Evolutionary conservation across 2,329 filamentous ascomycete genomes (phyloP).

Genomic region (Aspergillus calidoustus): DNA sequence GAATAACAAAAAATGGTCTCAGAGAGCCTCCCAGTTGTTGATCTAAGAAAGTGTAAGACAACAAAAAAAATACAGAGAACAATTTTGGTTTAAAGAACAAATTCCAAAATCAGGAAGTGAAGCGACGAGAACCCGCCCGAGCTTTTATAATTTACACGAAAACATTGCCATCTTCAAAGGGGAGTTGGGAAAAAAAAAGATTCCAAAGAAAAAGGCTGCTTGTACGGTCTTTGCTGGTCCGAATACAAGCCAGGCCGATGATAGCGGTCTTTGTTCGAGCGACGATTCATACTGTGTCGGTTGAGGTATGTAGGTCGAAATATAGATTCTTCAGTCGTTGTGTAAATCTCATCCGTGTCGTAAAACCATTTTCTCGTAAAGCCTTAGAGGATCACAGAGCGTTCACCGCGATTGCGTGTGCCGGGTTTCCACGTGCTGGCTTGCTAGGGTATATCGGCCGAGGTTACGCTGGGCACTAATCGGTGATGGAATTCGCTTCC

Average conservation of each 20-base stretch:
- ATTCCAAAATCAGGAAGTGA: not conserved
- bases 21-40: conserved; percentile 12
- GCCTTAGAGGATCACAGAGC: not conserved
- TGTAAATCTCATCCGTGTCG: not conserved
- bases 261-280: conserved; percentile 10
- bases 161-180: conserved; percentile 3
- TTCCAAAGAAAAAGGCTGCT: conserved; percentile 8
- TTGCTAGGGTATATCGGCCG: conserved; percentile 4
- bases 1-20: conserved; percentile 1
- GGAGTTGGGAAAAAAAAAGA: not conserved
- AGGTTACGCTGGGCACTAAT: conserved; percentile 4
- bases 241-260: conserved; percentile 3
- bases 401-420: not conserved
- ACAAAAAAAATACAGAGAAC: conserved; percentile 15
- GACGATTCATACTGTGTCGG: conserved; percentile 4
- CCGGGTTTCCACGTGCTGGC: not conserved
- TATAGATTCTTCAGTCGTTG: not conserved
- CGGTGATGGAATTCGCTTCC: conserved; percentile 15
- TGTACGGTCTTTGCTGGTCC: conserved; percentile 9
- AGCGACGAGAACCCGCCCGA: conserved; percentile 33
- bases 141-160: conserved; percentile 44
- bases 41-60: conserved; percentile 15
- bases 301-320: not conserved
- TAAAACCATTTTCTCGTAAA: conserved; percentile 18
- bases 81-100: not conserved